Conservation (phyloP, 2,329 filamentous ascomycete genomes). For the Arthrobotrys iridis region DNA sequence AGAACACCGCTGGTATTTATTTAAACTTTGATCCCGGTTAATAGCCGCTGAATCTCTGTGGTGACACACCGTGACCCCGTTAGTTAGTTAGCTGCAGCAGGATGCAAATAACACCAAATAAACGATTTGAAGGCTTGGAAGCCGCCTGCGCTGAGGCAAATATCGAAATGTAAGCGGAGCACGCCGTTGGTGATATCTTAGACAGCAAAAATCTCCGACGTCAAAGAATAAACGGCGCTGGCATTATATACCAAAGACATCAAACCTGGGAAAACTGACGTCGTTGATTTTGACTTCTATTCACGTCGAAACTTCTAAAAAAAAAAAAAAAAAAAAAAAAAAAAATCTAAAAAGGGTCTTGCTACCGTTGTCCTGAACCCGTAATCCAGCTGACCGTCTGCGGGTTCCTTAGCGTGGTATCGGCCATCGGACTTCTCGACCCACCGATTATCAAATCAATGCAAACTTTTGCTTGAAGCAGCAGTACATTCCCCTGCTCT, state of each 20-base stretch:
- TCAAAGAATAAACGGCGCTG: neutral
- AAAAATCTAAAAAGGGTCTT: neutral
- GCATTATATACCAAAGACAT: neutral
- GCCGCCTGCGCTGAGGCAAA: neutral
- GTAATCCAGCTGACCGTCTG: neutral
- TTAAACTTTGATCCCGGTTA: neutral
- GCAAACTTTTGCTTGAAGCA: slow-evolving; percentile 28
- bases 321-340: slow-evolving; percentile 4
- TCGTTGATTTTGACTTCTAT: neutral
- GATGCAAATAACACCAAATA: neutral
- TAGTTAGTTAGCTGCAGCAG: neutral
- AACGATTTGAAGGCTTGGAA: neutral
- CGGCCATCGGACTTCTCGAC: slow-evolving; percentile 28
- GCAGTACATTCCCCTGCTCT: slow-evolving; percentile 9
- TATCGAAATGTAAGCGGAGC: no score
- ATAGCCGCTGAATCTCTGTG: neutral
- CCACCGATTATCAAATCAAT: slow-evolving; percentile 44
- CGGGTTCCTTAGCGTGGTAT: neutral
- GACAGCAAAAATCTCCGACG: neutral
- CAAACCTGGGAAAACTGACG: neutral
- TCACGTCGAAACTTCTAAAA: neutral
- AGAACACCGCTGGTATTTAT: neutral
- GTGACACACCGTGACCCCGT: neutral
- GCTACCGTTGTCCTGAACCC: no score
- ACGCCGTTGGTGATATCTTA: neutral